These are phyloP conservation scores for Fusarium acutatum DNA, from an alignment of 2,329 filamentous ascomycete species.

Conservation along the genomic window DNA sequence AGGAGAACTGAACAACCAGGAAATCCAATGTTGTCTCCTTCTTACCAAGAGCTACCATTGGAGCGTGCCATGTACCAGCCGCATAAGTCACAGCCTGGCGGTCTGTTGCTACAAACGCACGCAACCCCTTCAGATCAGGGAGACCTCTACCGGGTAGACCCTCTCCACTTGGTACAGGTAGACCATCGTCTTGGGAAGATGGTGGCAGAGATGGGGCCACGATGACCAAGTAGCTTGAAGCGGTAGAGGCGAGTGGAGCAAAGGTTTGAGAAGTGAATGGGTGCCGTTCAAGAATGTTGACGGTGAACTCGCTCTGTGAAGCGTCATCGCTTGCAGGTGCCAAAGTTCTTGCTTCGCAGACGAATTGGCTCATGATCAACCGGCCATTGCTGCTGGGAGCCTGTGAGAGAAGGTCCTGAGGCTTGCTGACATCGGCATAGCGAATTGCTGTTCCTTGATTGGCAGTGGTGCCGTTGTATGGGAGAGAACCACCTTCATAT, in stretches of 20 bases:
- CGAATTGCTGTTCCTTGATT: conserved; percentile 94
- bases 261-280: conserved; percentile 96
- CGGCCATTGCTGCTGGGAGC: conserved; percentile 63
- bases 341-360: conserved; percentile 64
- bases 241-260: conserved; percentile 70
- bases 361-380: conserved; percentile 87
- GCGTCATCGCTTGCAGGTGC: conserved; percentile 9
- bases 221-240: conserved; percentile 78
- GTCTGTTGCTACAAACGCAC: conserved; percentile 80
- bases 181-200: conserved; percentile 31
- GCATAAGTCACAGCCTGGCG: conserved; percentile 91
- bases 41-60: conserved; percentile 86
- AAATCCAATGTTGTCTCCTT: conserved; percentile 75
- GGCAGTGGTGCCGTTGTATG: conserved; percentile 64
- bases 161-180: conserved; percentile 42
- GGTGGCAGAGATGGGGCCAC: conserved; percentile 80
- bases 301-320: conserved; percentile 56
- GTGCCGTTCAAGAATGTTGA: conserved; percentile 85
- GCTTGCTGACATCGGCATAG: conserved; percentile 80
- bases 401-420: conserved; percentile 75
- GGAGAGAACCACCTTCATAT: conserved; percentile 48
- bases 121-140: conserved; percentile 75
- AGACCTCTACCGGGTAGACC: conserved; percentile 67
- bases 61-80: conserved; percentile 93
- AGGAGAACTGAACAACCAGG: conserved; percentile 88